Evolutionary conservation across 75 land plant species (phyloP).

Genomic region (Cupressus sempervirens): DNA sequence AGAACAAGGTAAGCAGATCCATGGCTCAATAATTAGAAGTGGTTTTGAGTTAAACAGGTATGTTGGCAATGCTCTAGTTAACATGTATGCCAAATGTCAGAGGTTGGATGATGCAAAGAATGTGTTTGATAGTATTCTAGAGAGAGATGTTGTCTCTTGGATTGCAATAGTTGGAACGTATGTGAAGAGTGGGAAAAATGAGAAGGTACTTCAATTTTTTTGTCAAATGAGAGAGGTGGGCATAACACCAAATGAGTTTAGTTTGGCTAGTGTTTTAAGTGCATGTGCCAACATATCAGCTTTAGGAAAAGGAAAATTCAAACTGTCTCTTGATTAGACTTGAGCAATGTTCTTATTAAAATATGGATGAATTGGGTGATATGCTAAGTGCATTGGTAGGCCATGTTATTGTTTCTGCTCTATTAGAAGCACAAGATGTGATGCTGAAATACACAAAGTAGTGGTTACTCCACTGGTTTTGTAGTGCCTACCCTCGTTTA

Average conservation of each 20-base stretch:
- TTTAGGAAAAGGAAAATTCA: constrained; percentile 29
- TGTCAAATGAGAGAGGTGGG: constrained; percentile 21
- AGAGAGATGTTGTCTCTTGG: constrained; percentile 23
- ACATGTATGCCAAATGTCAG: constrained; percentile 35
- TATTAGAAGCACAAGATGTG: too few species aligned
- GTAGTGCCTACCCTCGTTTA: too few species aligned
- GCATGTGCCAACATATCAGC: constrained; percentile 33
- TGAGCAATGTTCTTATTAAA: too few species aligned
- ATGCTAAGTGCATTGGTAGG: too few species aligned
- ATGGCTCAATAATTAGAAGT: constrained; percentile 26
- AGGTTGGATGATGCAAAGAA: constrained; percentile 12
- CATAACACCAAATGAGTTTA: constrained; percentile 23
- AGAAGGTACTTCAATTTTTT: constrained; percentile 28
- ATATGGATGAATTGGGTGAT: too few species aligned
- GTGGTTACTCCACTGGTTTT: too few species aligned
- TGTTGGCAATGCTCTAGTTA: constrained; percentile 26
- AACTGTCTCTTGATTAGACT: too few species aligned
- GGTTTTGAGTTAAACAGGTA: constrained; percentile 32
- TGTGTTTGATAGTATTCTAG: constrained; percentile 12
- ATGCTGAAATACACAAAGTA: too few species aligned
- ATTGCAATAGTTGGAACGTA: constrained; percentile 29
- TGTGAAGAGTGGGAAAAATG: constrained; percentile 26
- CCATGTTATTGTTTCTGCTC: too few species aligned
- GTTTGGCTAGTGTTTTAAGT: constrained; percentile 34
- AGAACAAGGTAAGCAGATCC: constrained; percentile 29